Base-by-base conservation (phyloP, 257 asterid genomes). In the Fraxinus anomala region DNA sequence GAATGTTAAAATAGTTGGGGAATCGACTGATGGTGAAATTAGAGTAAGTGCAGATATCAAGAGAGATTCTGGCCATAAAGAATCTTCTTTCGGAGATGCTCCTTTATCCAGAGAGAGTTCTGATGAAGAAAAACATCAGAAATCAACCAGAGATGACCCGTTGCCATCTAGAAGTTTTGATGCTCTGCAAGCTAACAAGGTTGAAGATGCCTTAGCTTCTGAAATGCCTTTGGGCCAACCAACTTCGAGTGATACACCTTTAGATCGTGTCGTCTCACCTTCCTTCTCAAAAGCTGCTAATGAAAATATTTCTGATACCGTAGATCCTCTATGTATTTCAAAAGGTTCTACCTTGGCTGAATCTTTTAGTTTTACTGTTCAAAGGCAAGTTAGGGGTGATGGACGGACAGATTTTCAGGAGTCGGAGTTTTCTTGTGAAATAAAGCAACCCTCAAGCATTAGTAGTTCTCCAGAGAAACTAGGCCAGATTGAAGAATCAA, bases 391-490 rank as follows among this genome's bases (percentile, higher is more conserved):
- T 69, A 67, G 73, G 66, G 39, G 24, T 66, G 79, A 79, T 40
- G 79, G 67, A 49, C 80, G 10, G 33, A 31, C 70, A 28, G 83
- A 87, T 59, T 77, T 17, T 73, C 75, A 78, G 63, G 81, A 82
- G 77, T n/a, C 72, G 73, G 87, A 86, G 40, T 54, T 77, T 63
- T 7, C 81, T 21, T 51, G 33, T 40, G 70, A 80, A 44, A 31
- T 73, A 69, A 86, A 84, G 72, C 80, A 70, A 39, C 8, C 80
- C 42, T 70, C 59, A 26, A 84, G 81, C 75, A 61, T 19, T 19
- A 86, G 71, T 72, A 83, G 70, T 80, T 80, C 81, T 54, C 74
- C 89, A 1, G 88, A 84, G 79, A 86, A 86, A 70, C 24, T 72
- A 36, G 84, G 69, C 47, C 75, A 80, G 1, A 81, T 28, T 61